Evolutionary conservation across 2,329 filamentous ascomycete species (phyloP), one percentile per base, ranked within the genome.

Genomic region (Xylaria sp.): DNA sequence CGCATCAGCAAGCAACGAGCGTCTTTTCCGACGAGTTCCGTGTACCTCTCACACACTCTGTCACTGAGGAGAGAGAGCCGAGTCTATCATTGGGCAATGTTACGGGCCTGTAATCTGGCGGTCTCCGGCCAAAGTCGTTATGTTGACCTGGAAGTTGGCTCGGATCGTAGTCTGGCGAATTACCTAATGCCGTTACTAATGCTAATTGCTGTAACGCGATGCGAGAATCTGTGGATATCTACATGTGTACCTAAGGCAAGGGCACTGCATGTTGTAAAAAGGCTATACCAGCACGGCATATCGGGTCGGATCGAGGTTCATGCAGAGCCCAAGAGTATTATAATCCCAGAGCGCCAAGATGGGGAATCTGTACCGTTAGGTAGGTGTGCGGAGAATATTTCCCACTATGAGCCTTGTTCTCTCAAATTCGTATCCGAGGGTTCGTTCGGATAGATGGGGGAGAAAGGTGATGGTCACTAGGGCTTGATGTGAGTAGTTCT

Each of bases 221-320:
- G 46, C 57, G 46, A 60, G 56, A 46, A 31, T 23, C 38, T 28
- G 49, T 28, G 9, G 6, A 40, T 14, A 14, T 50, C 31, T 46
- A 51, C 17, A 60, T 31, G n/a, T n/a, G n/a, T n/a, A n/a, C n/a
- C n/a, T n/a, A n/a, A n/a, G n/a, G n/a, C n/a, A n/a, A n/a, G n/a
- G 28, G 31, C 28, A 8, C 45, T 61, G 50, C 50, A 50, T 19
- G 50, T 45, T 40, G 45, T 38, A 37, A 56, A 52, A 47, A 47
- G 25, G 50, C 21, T 45, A 47, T 37, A 55, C 21, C n/a, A 37
- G 45, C n/a, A 35, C 23, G 38, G 50, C 28, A 33, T 53, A 60
- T 63, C 57, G 57, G 61, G 52, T 60, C 57, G 61, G 61, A 60
- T 56, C 51, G 40, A 47, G 61, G 61, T 15, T 63, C 38, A 33